phyloP scores from a whole-genome alignment of 2,329 filamentous ascomycete genomes.

The Calonectria crousiana region DNA sequence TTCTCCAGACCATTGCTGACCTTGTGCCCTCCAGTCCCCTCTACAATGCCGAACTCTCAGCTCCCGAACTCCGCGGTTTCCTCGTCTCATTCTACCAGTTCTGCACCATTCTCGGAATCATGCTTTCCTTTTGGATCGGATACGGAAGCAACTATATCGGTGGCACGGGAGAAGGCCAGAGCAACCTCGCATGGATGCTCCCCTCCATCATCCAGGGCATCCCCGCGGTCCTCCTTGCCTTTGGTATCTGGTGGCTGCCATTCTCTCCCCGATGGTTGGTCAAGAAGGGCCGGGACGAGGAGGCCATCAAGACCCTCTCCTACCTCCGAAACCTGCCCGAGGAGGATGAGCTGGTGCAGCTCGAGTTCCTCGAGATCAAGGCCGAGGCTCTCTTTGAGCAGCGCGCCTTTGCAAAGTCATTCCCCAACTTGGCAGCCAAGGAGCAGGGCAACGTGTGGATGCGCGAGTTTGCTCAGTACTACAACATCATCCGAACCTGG shows the following conservation, averaged over 20 bases:
- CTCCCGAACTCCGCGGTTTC: conserved; percentile 75
- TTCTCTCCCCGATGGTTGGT: conserved; percentile 83
- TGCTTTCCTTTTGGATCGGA: conserved; percentile 62
- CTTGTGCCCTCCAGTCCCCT: conserved; percentile 48
- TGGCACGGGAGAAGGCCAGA: conserved; percentile 56
- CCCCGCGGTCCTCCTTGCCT: conserved; percentile 65
- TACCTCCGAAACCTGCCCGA: conserved; percentile 71
- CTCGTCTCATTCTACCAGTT: conserved; percentile 75
- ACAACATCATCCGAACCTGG: conserved; percentile 44
- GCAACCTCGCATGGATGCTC: conserved; percentile 58
- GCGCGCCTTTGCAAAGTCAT: conserved; percentile 72
- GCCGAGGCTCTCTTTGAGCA: conserved; percentile 84
- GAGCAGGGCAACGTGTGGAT: conserved; percentile 56
- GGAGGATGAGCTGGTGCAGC: conserved; percentile 76
- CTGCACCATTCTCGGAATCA: conserved; percentile 52
- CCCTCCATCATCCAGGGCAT: conserved; percentile 60
- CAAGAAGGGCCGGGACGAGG: conserved; percentile 76
- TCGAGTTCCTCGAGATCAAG: conserved; percentile 87
- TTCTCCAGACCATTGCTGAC: not conserved
- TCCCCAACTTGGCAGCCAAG: conserved; percentile 57
- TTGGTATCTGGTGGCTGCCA: conserved; percentile 83
- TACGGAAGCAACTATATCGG: conserved; percentile 62
- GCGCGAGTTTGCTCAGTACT: conserved; percentile 63
- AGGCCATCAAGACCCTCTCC: conserved; percentile 69
- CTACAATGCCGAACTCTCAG: conserved; percentile 65